These are phyloP conservation scores for Endothia cerciana DNA, from an alignment of 2,329 filamentous ascomycete species.

Conservation along the genomic window DNA sequence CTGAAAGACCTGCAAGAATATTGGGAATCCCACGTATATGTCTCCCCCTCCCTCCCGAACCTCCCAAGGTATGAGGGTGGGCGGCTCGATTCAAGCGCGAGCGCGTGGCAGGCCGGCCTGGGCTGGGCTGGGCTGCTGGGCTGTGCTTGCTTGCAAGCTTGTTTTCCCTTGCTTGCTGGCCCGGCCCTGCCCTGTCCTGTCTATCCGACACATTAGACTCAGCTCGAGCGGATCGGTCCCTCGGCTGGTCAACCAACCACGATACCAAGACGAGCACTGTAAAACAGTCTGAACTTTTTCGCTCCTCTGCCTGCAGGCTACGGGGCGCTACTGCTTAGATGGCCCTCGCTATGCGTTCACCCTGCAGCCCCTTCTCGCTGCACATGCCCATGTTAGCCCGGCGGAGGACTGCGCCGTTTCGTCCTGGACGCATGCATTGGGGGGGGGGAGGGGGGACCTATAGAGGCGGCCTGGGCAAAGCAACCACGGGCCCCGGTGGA, in stretches of 20 bases:
- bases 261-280: background rate
- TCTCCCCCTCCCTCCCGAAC: background rate
- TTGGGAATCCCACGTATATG: background rate
- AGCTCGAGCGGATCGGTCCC: background rate
- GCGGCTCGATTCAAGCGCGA: background rate
- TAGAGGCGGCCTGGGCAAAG: background rate
- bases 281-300: background rate
- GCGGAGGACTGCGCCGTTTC: conserved; percentile 5
- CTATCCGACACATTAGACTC: conserved; percentile 9
- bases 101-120: background rate
- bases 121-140: background rate
- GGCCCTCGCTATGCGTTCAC: conserved; percentile 12
- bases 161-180: background rate
- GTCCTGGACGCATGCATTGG: background rate
- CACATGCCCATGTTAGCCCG: background rate
- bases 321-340: background rate
- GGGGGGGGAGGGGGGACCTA: no score
- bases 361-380: conserved; percentile 9
- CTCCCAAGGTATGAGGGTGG: background rate
- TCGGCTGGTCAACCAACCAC: background rate
- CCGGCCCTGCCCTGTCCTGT: background rate
- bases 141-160: conserved; percentile 8
- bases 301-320: background rate
- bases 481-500: background rate
- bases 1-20: background rate